These are phyloP conservation scores for Nigrospora oryzae DNA, from an alignment of 2,329 filamentous ascomycete species.

Conservation along the genomic window DNA sequence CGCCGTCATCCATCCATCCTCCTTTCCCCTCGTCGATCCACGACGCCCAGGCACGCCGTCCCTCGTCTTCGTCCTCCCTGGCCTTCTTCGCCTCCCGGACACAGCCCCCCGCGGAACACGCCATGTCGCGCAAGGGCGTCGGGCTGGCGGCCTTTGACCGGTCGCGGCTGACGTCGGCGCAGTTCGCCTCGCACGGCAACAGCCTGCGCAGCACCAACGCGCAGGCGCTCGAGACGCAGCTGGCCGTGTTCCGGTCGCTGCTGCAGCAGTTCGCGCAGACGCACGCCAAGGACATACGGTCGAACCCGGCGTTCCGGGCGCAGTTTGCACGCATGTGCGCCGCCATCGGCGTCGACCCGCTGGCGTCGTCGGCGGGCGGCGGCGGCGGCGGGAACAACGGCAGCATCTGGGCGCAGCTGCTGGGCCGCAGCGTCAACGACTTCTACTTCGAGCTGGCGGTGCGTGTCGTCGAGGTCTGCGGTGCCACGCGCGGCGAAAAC, in stretches of 20 bases:
- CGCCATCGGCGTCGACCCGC: slow-evolving; percentile 90
- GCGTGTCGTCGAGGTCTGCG: slow-evolving; percentile 88
- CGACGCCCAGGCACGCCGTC: too few species aligned
- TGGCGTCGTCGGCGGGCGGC: slow-evolving; percentile 51
- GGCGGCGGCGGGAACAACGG: slow-evolving; percentile 40
- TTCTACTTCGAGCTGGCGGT: slow-evolving; percentile 98
- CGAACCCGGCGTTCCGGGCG: slow-evolving; percentile 87
- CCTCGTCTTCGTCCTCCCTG: too few species aligned
- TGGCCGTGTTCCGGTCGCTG: slow-evolving; percentile 90
- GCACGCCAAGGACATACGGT: slow-evolving; percentile 92
- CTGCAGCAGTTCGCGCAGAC: slow-evolving; percentile 93
- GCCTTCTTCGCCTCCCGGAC: too few species aligned
- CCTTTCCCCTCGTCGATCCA: too few species aligned
- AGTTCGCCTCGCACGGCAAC: slow-evolving; percentile 85
- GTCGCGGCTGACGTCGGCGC: slow-evolving; percentile 73
- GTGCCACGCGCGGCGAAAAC: slow-evolving; percentile 79
- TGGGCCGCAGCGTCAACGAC: slow-evolving; percentile 88
- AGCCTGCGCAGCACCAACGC: slow-evolving; percentile 79
- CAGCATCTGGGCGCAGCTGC: slow-evolving; percentile 86
- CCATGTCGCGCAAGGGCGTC: slow-evolving; percentile 71
- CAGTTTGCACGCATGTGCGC: slow-evolving; percentile 99
- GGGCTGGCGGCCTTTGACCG: slow-evolving; percentile 87
- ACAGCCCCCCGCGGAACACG: too few species aligned
- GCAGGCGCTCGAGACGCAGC: slow-evolving; percentile 80
- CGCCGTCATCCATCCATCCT: too few species aligned